Percentiles rank a stretch among this genome's conserved stretches.
phyloP scores from a whole-genome alignment of 2,329 filamentous ascomycete species.

The Dactylellina drechsleri region DNA sequence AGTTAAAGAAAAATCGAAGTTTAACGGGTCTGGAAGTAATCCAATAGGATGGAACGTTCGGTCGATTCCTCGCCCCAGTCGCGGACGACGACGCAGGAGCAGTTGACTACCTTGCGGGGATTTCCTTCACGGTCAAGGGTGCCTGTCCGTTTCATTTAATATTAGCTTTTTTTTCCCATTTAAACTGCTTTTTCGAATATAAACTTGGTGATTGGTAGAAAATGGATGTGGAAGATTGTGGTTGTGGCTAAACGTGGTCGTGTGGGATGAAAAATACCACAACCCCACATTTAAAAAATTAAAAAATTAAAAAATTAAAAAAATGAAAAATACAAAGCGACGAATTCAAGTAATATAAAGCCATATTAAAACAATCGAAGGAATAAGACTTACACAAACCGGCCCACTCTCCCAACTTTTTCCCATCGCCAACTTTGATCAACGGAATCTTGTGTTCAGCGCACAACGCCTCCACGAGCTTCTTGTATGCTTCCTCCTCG shows the following conservation, averaged over 20 bases:
- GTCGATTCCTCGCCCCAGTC: constrained; percentile 99
- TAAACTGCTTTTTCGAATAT: background rate
- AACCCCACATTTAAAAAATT: constrained; percentile 20
- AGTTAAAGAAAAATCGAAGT: constrained; percentile 1
- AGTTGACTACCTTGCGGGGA: constrained; percentile 99
- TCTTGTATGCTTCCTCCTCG: constrained; percentile 99
- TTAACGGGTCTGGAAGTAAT: constrained; percentile 94
- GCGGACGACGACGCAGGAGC: constrained; percentile 99
- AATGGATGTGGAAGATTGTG: background rate
- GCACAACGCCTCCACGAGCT: constrained; percentile 98
- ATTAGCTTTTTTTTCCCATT: no score
- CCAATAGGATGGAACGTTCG: constrained; percentile 98
- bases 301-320: constrained; percentile 5
- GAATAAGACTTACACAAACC: constrained; percentile 86
- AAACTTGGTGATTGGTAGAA: no score
- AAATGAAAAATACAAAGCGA: background rate
- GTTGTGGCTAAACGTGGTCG: background rate
- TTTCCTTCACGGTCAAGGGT: constrained; percentile 99
- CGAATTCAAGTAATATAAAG: constrained; percentile 2
- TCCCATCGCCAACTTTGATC: constrained; percentile 99
- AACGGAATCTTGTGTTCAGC: constrained; percentile 99
- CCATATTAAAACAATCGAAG: background rate
- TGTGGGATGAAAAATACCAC: constrained; percentile 15
- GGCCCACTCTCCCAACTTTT: constrained; percentile 99
- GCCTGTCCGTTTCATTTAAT: constrained; percentile 68